Conservation (phyloP, 177 flowering plant species). For the Telopea speciosissima region DNA sequence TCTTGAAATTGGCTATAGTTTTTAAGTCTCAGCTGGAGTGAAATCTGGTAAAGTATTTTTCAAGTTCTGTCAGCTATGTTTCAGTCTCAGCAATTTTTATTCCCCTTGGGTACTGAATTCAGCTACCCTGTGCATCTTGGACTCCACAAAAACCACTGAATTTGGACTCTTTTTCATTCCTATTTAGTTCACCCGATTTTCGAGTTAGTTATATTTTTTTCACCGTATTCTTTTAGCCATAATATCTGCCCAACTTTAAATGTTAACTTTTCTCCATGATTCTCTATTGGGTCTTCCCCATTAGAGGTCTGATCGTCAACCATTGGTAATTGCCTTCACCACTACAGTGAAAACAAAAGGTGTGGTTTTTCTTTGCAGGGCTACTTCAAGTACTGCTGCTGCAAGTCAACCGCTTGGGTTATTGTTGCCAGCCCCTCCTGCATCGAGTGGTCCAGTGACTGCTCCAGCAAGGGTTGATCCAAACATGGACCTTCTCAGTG, state of each 20-base stretch:
- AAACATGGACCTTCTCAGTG: slow-evolving; percentile 81
- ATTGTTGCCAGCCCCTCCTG: slow-evolving; percentile 32
- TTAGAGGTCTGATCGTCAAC: background rate
- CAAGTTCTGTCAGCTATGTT: background rate
- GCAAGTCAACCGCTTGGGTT: slow-evolving; percentile 27
- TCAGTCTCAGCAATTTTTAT: too few relatives aligned
- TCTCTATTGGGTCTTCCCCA: background rate
- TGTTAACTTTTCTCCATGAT: background rate
- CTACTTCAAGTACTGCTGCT: slow-evolving; percentile 31
- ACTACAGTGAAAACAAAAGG: background rate
- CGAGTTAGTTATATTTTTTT: background rate
- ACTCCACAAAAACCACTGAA: background rate
- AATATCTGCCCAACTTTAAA: background rate
- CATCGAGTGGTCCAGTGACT: slow-evolving; percentile 26
- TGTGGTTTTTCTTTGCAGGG: slow-evolving; percentile 26
- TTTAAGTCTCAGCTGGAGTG: background rate
- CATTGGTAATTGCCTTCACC: background rate
- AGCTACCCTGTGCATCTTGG: background rate
- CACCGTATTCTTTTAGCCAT: background rate
- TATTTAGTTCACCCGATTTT: background rate
- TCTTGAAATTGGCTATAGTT: background rate
- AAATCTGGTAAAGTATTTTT: background rate
- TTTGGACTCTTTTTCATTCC: background rate
- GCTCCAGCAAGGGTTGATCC: slow-evolving; percentile 40
- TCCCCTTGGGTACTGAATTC: background rate